Base-by-base conservation (phyloP, 139 green algal genomes). In the Auxenochlorella pyrenoidosa region DNA sequence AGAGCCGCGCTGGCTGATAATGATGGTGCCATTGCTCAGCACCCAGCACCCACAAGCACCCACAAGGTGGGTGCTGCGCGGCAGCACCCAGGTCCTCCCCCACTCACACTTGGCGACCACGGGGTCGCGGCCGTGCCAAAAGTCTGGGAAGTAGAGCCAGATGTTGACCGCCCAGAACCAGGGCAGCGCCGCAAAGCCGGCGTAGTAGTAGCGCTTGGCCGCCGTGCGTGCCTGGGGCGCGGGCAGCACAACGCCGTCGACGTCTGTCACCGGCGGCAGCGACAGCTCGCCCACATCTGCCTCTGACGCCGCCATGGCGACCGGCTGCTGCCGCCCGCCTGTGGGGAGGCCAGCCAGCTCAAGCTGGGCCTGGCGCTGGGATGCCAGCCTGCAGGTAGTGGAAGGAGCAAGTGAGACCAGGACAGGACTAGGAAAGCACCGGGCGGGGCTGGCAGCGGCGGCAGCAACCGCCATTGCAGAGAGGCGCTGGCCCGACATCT, bases 111-210 rank as follows among this genome's bases (percentile, higher is more conserved):
- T 86, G 19, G 91, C 87, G 0, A 96, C 75, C 0, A 94, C 70
- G 2, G 84, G 75, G 82, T 96, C 92, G 16, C 85, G 51, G 18
- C 76, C 54, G 22, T 75, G 75, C 54, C 44, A 81, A 76, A 95
- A 94, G 83, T 93, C 79, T 0, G 94, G 94, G 77, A 87, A 94
- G 87, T 94, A 96, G 24, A 95, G 92, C 94, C 94, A 96, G 21
- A 92, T 79, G 72, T 95, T 96, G 30, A 84, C 75, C 10, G 80
- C 80, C 94, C 94, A 96, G 24, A 95, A 87, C 78, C 92, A 90
- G 47, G 94, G 94, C 60, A 96, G 79, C 38, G 91, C 86, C 13
- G 72, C 75, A 82, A 92, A 96, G 58, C 94, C 94, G 21, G 79
- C 84, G 60, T 84, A 71, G 44, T 93, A 96, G 54, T 88, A 90